These are phyloP conservation scores for Saccharomyces hybrid DNA, from an alignment of 1,139 yeast genomes.

Conservation along the genomic window DNA sequence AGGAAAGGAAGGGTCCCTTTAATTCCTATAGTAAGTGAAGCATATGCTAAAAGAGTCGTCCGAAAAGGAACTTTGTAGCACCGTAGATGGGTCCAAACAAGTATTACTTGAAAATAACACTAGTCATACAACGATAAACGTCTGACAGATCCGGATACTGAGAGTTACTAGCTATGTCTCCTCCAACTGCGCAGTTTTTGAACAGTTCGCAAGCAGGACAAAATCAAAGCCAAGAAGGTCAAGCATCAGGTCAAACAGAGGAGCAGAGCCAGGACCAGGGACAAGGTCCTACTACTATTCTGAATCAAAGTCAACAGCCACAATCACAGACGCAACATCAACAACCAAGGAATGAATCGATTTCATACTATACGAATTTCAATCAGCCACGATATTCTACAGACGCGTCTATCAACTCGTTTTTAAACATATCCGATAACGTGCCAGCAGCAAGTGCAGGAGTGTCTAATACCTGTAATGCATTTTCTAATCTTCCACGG, in stretches of 20 bases:
- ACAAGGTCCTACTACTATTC: not conserved
- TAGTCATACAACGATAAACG: not conserved
- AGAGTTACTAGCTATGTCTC: slow-evolving; percentile 13
- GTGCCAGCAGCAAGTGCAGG: slow-evolving; percentile 13
- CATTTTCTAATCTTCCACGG: not conserved
- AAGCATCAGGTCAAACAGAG: not conserved
- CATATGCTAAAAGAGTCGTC: not conserved
- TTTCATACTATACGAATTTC: slow-evolving; percentile 26
- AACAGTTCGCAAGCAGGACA: not conserved
- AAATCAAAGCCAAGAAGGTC: slow-evolving; percentile 1
- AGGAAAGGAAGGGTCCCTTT: not conserved
- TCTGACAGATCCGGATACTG: slow-evolving; percentile 6
- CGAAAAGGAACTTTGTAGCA: not conserved
- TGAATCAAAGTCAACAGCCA: slow-evolving; percentile 8
- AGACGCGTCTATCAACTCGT: slow-evolving; percentile 21
- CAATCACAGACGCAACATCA: slow-evolving; percentile 3
- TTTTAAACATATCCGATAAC: slow-evolving; percentile 15
- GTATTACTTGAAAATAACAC: not conserved
- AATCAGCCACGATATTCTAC: slow-evolving; percentile 24
- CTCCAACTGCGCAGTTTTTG: slow-evolving; percentile 7
- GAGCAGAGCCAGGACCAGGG: slow-evolving; percentile 3
- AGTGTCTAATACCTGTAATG: slow-evolving; percentile 14
- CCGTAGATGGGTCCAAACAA: not conserved
- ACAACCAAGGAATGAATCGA: slow-evolving; percentile 16
- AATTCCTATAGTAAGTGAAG: not conserved